These are phyloP conservation scores for Croton setiger DNA, from an alignment of 441 rosid species.

Conservation along the genomic window DNA sequence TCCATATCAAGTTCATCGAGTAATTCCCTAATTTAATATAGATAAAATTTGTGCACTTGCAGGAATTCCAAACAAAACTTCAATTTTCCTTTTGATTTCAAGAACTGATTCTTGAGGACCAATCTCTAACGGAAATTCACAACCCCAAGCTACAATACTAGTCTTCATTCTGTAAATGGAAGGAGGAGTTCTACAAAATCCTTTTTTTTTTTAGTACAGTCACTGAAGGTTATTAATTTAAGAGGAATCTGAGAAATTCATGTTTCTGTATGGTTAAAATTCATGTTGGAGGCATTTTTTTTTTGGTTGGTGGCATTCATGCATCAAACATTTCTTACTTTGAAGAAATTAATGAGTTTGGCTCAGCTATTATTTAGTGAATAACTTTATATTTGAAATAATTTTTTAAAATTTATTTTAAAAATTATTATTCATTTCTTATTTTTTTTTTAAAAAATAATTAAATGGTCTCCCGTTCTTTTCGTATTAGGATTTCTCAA, in stretches of 20 bases:
- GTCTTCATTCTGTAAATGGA: conserved; percentile 23
- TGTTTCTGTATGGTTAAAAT: not conserved
- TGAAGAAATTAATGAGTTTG: not conserved
- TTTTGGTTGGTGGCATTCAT: conserved; percentile 5
- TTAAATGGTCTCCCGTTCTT: too few species aligned
- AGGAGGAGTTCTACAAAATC: not conserved
- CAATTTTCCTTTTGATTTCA: conserved; percentile 38
- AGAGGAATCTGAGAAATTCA: not conserved
- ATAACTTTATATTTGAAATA: not conserved
- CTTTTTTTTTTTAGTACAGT: not conserved
- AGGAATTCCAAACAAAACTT: conserved; percentile 44
- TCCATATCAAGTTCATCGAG: conserved; percentile 83
- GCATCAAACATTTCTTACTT: not conserved
- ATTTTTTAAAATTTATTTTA: too few species aligned
- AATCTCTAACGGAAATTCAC: conserved; percentile 29
- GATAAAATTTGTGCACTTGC: conserved; percentile 47
- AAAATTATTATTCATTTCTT: too few species aligned
- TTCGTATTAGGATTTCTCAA: too few species aligned
- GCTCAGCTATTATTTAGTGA: not conserved
- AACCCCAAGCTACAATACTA: conserved; percentile 22
- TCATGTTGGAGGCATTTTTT: conserved; percentile 1
- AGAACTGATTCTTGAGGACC: conserved; percentile 31
- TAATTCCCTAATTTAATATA: conserved; percentile 69
- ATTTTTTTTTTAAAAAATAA: too few species aligned
- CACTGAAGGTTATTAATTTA: not conserved